phyloP scores from a whole-genome alignment of 78 protist genomes.

The Guillardia theta region DNA sequence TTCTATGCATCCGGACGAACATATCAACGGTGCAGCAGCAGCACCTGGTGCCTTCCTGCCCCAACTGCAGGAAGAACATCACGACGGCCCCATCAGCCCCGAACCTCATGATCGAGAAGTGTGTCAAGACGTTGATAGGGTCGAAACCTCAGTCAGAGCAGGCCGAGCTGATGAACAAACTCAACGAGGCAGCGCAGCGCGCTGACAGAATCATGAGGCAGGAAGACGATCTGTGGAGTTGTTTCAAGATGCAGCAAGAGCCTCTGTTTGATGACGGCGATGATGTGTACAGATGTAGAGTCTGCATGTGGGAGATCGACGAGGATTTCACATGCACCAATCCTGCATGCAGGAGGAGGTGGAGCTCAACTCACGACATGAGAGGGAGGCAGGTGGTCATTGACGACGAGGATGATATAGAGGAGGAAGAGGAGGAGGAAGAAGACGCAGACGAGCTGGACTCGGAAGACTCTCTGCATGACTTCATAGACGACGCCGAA shows the following conservation, averaged over 20 bases:
- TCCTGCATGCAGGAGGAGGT: not conserved
- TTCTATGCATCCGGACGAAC: not conserved
- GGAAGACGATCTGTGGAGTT: not conserved
- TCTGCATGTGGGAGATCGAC: slow-evolving; percentile 20
- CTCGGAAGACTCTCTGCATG: not conserved
- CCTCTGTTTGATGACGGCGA: not conserved
- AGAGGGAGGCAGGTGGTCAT: not conserved
- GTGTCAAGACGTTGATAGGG: not conserved
- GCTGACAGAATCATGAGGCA: not conserved
- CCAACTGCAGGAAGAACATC: not conserved
- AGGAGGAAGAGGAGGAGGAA: not conserved
- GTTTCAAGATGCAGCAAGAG: not conserved
- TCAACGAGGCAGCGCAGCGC: not conserved
- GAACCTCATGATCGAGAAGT: not conserved
- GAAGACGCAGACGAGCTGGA: not conserved
- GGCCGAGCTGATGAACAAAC: not conserved
- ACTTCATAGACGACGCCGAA: too few relatives aligned
- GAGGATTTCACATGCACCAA: not conserved
- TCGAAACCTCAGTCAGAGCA: not conserved
- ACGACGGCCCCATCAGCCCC: not conserved
- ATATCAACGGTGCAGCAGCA: not conserved
- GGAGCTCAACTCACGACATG: not conserved
- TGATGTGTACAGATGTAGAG: not conserved
- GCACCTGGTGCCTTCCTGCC: not conserved
- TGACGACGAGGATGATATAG: not conserved